Conservation (phyloP, 1,284 basidiomycete species). For the Xanthoconium separans region DNA sequence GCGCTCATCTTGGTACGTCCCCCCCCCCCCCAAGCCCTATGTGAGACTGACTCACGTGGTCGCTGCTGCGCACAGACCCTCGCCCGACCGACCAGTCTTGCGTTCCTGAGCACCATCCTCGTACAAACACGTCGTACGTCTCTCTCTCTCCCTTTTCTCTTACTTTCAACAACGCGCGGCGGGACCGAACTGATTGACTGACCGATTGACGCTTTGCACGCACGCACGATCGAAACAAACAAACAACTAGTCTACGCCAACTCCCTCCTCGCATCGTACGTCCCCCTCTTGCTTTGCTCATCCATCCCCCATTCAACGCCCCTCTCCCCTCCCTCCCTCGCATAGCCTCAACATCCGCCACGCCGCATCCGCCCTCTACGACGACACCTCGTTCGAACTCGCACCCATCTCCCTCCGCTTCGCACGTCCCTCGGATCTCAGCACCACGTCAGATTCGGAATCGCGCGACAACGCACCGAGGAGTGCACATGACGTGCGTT, state of each 20-base stretch:
- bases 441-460: background rate
- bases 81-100: slow-evolving; percentile 16
- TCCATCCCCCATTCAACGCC: background rate
- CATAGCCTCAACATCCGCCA: slow-evolving; percentile 28
- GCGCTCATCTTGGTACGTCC: slow-evolving; percentile 28
- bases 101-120: slow-evolving; percentile 22
- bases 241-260: no score
- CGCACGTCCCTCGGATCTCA: slow-evolving; percentile 11
- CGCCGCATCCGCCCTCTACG: slow-evolving; percentile 15
- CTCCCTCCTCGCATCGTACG: slow-evolving; percentile 30
- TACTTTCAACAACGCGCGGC: no score
- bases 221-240: no score
- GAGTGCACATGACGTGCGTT: slow-evolving; percentile 3
- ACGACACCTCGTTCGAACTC: slow-evolving; percentile 9
- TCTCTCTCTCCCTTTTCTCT: no score
- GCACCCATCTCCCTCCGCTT: slow-evolving; percentile 22
- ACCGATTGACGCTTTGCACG: no score
- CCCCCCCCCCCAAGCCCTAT: no score
- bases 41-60: background rate
- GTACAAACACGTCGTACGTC: slow-evolving; percentile 29
- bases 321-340: no score
- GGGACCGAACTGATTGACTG: no score
- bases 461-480: background rate
- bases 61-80: slow-evolving; percentile 12
- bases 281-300: background rate